Base-by-base conservation (phyloP, 345 rosid genomes). In the Salix caprea region DNA sequence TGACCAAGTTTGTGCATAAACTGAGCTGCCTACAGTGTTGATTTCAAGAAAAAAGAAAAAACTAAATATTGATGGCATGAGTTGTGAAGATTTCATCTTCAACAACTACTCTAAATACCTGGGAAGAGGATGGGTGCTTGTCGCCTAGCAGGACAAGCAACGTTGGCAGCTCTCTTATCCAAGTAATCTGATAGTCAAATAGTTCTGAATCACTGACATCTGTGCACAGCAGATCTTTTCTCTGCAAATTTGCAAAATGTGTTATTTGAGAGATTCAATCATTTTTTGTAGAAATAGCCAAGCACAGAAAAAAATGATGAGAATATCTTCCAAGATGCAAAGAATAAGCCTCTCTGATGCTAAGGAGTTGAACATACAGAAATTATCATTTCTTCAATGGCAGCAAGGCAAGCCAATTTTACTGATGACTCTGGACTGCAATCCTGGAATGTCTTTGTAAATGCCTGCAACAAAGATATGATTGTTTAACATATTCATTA, bases 101-200 rank as follows among this genome's bases (percentile, higher is more conserved):
- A 70, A 76, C 44, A 66, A 71, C 30, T 28, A 34, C 14, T 60
- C 9, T 26, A 37, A 70, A 56, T 76, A 93, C 98, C 96, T 89
- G 83, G 37, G 91, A 83, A 36, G 86, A 83, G 36, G 87, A 80
- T n/a, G 87, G 89, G 78, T 85, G 87, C 66, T 39, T 85, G 78
- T 89, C 89, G 73, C 90, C 97, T 37, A 93, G 76, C 82, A 78
- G 80, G 62, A 81, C 83, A 73, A 95, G 85, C 80, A 93, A 78
- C n/a, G 65, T 71, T 11, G 98, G 96, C 71, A 95, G 86, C 83
- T 87, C 90, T 70, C 90, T 88, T 75, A 88, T 87, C 98, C 99
- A 96, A 78, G 78, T 69, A 74, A 84, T 74, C 68, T 87, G 92
- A 85, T 84, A 81, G 69, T 85, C 81, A 69, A 82, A 71, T 73